These are phyloP conservation scores for Ballota nigra DNA, from an alignment of 257 asterid species.

Conservation along the genomic window DNA sequence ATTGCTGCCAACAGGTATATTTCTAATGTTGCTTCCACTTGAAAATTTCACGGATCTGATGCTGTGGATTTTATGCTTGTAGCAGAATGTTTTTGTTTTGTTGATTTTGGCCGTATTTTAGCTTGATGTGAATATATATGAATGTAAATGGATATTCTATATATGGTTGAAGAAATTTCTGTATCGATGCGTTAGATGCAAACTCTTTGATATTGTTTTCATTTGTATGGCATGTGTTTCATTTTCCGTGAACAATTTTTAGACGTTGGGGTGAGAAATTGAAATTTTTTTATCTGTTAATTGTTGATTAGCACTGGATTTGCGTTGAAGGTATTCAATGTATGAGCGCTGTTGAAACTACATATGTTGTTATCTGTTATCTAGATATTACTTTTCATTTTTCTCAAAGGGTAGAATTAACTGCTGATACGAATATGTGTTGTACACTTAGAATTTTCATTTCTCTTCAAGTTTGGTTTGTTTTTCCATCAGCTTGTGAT, in stretches of 20 bases:
- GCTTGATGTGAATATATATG: not conserved
- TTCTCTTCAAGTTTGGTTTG: not conserved
- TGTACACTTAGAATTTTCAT: not conserved
- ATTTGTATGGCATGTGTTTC: not conserved
- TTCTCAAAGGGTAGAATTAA: not conserved
- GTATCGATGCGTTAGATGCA: not conserved
- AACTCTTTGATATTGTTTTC: not conserved
- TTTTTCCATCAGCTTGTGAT: not conserved
- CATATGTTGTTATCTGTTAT: not conserved
- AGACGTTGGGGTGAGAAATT: not conserved
- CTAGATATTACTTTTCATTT: not conserved
- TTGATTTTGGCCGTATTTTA: not conserved
- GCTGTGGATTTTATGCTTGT: not conserved
- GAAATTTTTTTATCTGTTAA: not conserved
- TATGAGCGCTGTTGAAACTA: not conserved
- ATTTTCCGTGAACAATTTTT: not conserved
- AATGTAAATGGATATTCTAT: not conserved
- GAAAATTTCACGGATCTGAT: not conserved
- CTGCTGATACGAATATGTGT: not conserved
- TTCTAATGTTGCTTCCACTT: not conserved
- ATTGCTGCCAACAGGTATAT: slow-evolving; percentile 70
- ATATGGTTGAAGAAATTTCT: slow-evolving; percentile 3
- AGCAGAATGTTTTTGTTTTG: not conserved
- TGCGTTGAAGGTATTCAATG: not conserved
- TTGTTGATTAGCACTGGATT: not conserved